Percentiles rank a stretch among this genome's conserved stretches.
Conservation (phyloP, 306 rosid genomes). For the Cyclanthera cordifolia region DNA sequence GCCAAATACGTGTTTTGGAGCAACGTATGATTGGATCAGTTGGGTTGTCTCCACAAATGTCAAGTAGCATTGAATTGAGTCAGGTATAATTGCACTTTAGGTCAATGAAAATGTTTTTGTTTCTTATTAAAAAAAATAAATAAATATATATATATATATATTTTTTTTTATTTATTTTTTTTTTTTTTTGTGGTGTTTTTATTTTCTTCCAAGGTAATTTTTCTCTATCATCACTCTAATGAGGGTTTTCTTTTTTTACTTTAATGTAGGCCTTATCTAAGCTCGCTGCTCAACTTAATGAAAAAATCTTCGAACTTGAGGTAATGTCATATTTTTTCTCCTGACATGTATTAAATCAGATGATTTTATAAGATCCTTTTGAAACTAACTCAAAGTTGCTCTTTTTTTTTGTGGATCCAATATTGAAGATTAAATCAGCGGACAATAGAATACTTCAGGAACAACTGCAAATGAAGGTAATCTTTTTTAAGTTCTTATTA, state of each 20-base stretch:
- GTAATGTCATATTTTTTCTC: conserved; percentile 31
- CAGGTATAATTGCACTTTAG: conserved; percentile 33
- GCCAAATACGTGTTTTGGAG: conserved; percentile 56
- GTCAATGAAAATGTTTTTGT: too few species aligned
- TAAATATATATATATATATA: too few species aligned
- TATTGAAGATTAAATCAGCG: conserved; percentile 62
- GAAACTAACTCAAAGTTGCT: background rate
- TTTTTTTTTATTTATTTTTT: too few species aligned
- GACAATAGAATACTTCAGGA: conserved; percentile 87
- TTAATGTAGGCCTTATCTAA: conserved; percentile 50
- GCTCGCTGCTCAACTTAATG: conserved; percentile 57
- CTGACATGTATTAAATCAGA: conserved; percentile 7
- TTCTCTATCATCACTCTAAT: conserved; percentile 16
- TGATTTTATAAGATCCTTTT: too few species aligned
- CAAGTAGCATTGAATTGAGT: conserved; percentile 40
- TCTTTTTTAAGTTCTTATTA: background rate
- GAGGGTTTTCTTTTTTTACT: conserved; percentile 8
- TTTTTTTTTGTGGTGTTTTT: background rate
- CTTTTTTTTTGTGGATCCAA: conserved; percentile 16
- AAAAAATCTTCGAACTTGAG: conserved; percentile 76
- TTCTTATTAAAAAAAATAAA: too few species aligned
- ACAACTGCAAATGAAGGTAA: conserved; percentile 69
- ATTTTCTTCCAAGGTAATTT: background rate
- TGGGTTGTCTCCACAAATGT: conserved; percentile 37
- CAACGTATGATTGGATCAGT: conserved; percentile 68